Conservation (phyloP, 2,329 filamentous ascomycete species). For the Epicoccum sorghinum region DNA sequence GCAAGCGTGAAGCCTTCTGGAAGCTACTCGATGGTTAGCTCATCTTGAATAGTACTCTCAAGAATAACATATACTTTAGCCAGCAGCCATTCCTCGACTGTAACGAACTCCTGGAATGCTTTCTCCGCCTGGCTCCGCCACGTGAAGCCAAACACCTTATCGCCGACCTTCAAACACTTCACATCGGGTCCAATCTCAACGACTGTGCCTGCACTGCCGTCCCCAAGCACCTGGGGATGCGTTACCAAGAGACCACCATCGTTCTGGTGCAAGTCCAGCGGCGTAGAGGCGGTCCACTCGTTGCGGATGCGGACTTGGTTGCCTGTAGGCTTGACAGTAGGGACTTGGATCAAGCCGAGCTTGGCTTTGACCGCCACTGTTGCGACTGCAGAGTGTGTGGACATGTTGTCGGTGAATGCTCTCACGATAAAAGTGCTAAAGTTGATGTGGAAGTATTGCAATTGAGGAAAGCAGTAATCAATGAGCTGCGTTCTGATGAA, state of each 20-base stretch:
- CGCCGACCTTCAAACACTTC: conserved; percentile 57
- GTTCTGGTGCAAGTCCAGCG: conserved; percentile 66
- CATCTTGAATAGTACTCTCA: too few relatives aligned
- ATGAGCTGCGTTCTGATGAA: too few relatives aligned
- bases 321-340: conserved; percentile 38
- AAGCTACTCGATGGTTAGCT: conserved; percentile 38
- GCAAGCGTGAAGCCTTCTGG: conserved; percentile 51
- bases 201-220: conserved; percentile 60
- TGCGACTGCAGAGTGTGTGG: conserved; percentile 50
- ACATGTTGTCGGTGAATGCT: conserved; percentile 18
- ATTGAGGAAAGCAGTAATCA: too few relatives aligned
- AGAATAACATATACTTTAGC: conserved; percentile 22
- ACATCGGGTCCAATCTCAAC: conserved; percentile 56
- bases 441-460: too few relatives aligned
- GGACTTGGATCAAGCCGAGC: conserved; percentile 45
- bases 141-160: conserved; percentile 63
- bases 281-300: conserved; percentile 65
- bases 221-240: conserved; percentile 59
- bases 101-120: conserved; percentile 63
- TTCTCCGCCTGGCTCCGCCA: conserved; percentile 57
- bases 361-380: conserved; percentile 47
- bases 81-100: conserved; percentile 57
- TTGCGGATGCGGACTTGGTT: conserved; percentile 62
- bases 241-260: conserved; percentile 63
- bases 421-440: too few relatives aligned